Evolutionary conservation across 768 basidiomycete species (phyloP), one percentile per base, ranked within the genome.

Genomic region (Collybiopsis confluens): DNA sequence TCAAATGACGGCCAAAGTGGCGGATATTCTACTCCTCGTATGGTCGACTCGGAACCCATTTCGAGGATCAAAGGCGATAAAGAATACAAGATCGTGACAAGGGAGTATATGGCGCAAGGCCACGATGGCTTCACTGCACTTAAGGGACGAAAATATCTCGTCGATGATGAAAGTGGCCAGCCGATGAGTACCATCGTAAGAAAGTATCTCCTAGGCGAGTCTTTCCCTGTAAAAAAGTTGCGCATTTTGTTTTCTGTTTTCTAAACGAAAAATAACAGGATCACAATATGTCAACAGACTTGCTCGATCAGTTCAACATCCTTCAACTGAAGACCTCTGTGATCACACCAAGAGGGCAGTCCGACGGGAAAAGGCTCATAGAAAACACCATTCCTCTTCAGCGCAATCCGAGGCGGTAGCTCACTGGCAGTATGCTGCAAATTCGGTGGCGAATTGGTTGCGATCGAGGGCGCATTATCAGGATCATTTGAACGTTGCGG

Each of bases 101-200:
- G 92, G 61, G 80, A 92, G 53, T 97, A 95, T 61, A 78, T 95
- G 86, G 83, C 86, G 2, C 71, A 82, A 58, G 90, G 90, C 0
- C 89, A 92, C 58, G 92, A 95, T 61, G 93, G 93, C 0, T 97
- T 83, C 67, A 68, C 70, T 0, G 76, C 85, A 1, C 72, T 96
- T 28, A 82, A 81, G 58, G 83, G 80, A 18, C 75, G 81, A 20
- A 75, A 75, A 54, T 83, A 83, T 60, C 77, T 95, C 37, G 76
- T 95, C 23, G 91, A 94, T 61, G 86, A 92, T 54, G 93, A 97
- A 67, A 78, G 79, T 50, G 93, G 92, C 8, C 79, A 85, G 58
- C 70, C 90, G 57, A 82, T 90, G 80, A 90, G 86, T 63, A 69
- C 76, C 21, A 81, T 96, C 48, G 87, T 95, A 27, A 76, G 93